Base-by-base conservation (phyloP, 2,329 filamentous ascomycete species). In the Penicillium glabrum region DNA sequence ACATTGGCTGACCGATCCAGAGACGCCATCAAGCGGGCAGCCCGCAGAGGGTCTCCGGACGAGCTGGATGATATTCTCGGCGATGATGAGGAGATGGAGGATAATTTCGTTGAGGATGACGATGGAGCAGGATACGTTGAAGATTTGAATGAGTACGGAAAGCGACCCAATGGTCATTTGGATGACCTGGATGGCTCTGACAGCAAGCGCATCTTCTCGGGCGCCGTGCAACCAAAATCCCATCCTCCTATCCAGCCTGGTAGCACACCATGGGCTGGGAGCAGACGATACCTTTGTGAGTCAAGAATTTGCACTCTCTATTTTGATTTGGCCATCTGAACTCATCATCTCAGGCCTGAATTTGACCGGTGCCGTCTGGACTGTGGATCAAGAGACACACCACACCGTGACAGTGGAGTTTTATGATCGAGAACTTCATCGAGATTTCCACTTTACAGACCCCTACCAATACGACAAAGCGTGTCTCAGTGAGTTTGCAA, bases 371-470 rank as follows among this genome's bases (percentile, higher is more conserved):
- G 95, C 96, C 69, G 90, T 97, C 9, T 99, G 95, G 91, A 98
- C 93, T 0, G 91, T 99, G 19, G 90, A 96, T 65, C 95, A 99
- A 74, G 93, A 97, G 69, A 90, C 89, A 0, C 89, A 93, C 66
- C 86, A 98, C 71, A 99, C 95, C 1, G 88, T 99, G 11, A 97
- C 93, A 0, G 93, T 98, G 2, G 95, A 98, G 68, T 99, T 99
- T 72, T 97, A 98, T 72, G 96, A 99, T 73, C 89, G 92, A 57
- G 92, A 96, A 65, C 87, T 89, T 57, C 89, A 96, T 72, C 85
- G 93, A 47, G 92, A 98, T 72, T 97, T 97, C 68, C 95, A 98
- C 77, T 98, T 99, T 72, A 98, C 93, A 13, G 95, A 99, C 71
- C 93, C 92, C 1, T 97, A 92, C 71, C 82, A 92, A 4, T 98